A percentile compares a stretch with the other conserved stretches of the same genome.
Evolutionary conservation across 164 flowering plant species (phyloP).

Genomic region (Litsea cubeba): DNA sequence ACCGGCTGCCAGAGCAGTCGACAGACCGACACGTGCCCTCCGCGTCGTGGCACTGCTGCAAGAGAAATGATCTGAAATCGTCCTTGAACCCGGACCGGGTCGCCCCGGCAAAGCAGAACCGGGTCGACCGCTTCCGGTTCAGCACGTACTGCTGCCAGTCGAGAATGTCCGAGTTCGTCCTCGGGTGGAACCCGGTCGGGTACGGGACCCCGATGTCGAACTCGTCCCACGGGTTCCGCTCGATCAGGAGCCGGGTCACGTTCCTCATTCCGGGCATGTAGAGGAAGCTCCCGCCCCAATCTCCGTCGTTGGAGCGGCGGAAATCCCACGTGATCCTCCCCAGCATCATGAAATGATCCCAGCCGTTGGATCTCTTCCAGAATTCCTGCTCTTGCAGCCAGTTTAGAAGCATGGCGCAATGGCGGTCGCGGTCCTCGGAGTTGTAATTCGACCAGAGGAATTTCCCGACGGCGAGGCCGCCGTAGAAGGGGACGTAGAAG

Average conservation of each 20-base stretch:
- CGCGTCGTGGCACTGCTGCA: conserved; percentile 50
- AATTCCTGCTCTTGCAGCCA: conserved; percentile 61
- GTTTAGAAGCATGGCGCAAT: conserved; percentile 39
- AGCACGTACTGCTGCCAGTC: conserved; percentile 65
- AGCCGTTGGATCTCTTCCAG: conserved; percentile 56
- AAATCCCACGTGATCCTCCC: conserved; percentile 95
- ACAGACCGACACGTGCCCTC: conserved; percentile 54
- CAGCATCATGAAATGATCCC: conserved; percentile 82
- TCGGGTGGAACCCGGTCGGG: conserved; percentile 96
- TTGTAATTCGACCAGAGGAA: conserved; percentile 50
- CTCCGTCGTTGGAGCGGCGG: conserved; percentile 59
- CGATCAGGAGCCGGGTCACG: conserved; percentile 78
- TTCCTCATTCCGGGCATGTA: conserved; percentile 65
- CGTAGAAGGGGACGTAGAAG: conserved; percentile 85
- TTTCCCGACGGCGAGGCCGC: conserved; percentile 76
- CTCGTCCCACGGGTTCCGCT: conserved; percentile 82
- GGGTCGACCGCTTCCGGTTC: conserved; percentile 33
- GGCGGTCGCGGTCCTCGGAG: conserved; percentile 49
- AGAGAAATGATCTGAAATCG: conserved; percentile 63
- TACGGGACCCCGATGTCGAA: conserved; percentile 91
- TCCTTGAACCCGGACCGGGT: conserved; percentile 43
- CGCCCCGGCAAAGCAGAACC: conserved; percentile 85
- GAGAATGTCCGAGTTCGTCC: conserved; percentile 41
- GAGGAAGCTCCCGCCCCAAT: conserved; percentile 83
- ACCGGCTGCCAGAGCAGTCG: conserved; percentile 54